Conservation (phyloP, 352 stramenopile species). For the Globisporangium camurandrum region DNA sequence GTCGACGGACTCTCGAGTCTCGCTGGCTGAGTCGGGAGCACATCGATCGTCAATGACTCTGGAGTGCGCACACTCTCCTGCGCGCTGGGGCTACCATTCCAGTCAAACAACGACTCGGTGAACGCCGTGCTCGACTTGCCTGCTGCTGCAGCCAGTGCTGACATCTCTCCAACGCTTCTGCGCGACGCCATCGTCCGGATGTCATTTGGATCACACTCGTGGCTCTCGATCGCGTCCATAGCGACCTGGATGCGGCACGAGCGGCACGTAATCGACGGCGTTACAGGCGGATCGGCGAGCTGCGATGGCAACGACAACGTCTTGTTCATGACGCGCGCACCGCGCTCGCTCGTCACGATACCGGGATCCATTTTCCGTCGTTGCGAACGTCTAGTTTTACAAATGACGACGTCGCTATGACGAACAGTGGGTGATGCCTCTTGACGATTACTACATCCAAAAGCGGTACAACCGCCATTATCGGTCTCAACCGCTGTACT, state of each 20-base stretch:
- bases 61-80: conserved; percentile 2
- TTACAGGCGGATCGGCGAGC: background rate
- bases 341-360: conserved; percentile 38
- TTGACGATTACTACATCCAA: too few species aligned
- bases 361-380: conserved; percentile 35
- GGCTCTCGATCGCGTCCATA: conserved; percentile 54
- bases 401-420: background rate
- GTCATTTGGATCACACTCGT: conserved; percentile 37
- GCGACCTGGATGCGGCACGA: conserved; percentile 42
- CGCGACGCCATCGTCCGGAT: conserved; percentile 8
- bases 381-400: background rate
- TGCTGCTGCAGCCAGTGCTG: background rate
- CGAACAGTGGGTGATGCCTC: too few species aligned
- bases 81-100: background rate
- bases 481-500: too few species aligned
- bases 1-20: background rate
- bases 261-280: conserved; percentile 38
- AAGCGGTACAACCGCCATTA: too few species aligned
- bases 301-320: background rate
- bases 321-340: background rate
- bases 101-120: conserved; percentile 2
- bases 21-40: background rate
- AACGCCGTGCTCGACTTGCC: conserved; percentile 4
- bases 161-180: conserved; percentile 5
- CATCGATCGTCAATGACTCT: background rate